phyloP scores from a whole-genome alignment of 805 yeast species.

The Candida ulmi region DNA sequence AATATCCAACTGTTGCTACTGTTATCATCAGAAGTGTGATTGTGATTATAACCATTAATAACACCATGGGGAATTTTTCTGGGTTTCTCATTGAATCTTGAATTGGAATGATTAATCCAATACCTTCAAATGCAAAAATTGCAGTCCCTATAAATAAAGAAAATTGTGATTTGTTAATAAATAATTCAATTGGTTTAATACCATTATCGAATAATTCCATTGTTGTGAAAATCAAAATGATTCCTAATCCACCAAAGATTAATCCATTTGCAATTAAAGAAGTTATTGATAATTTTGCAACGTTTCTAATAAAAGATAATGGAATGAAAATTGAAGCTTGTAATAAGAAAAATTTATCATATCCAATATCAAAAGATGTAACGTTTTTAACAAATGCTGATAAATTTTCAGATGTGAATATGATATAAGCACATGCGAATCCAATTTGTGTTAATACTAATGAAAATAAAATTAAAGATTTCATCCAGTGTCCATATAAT shows the following conservation, averaged over 20 bases:
- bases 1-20: constrained; percentile 64
- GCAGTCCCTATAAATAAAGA: constrained; percentile 78
- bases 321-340: constrained; percentile 62
- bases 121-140: constrained; percentile 85
- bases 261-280: constrained; percentile 69
- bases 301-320: constrained; percentile 66
- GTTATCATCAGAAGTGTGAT: constrained; percentile 58
- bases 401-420: constrained; percentile 70
- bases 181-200: constrained; percentile 43
- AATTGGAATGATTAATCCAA: constrained; percentile 75
- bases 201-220: constrained; percentile 40
- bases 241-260: constrained; percentile 58
- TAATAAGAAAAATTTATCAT: constrained; percentile 41
- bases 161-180: constrained; percentile 53
- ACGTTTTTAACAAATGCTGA: constrained; percentile 55
- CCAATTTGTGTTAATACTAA: constrained; percentile 72
- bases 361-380: constrained; percentile 33
- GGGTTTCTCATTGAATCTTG: constrained; percentile 80
- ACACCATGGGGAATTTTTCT: constrained; percentile 61
- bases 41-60: constrained; percentile 54
- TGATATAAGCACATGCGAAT: constrained; percentile 75
- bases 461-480: constrained; percentile 54
- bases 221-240: constrained; percentile 53
- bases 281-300: constrained; percentile 66
- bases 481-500: constrained; percentile 63